Evolutionary conservation across 768 basidiomycete genomes (phyloP), one percentile per base, ranked within the genome.

Genomic region (Suillus subluteus): DNA sequence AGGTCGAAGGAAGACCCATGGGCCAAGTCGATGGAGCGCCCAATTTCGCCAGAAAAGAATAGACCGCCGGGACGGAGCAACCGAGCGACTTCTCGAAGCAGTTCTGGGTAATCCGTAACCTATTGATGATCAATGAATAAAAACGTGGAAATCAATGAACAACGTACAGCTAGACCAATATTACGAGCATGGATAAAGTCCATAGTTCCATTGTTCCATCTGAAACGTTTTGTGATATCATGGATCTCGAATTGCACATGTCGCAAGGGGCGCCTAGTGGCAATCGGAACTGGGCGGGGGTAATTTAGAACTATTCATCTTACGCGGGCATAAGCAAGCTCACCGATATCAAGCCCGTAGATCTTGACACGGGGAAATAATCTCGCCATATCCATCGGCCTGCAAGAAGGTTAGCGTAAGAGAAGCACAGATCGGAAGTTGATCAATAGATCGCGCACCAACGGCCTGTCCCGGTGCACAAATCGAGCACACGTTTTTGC

Each of bases 301-400:
- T 21, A n/a, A 64, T 62, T 62, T 63, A 70, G 70, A 58, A 67
- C 68, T 38, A 62, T 65, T 62, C 40, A 64, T 56, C 35, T 56
- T 7, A 68, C 63, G 68, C 54, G 52, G 62, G 55, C 63, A 52
- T 52, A 70, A 65, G 44, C 37, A 66, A 68, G 74, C 84, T 71
- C 75, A 93, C 92, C 92, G 70, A 92, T 89, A 78, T 95, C 93
- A 62, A 92, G 76, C 50, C 90, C 93, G 70, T 84, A 81, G 74
- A 94, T 91, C 70, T 79, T 78, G 67, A 86, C 89, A 71, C 85
- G 80, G 21, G 87, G 88, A 74, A 89, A 94, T 59, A 81, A 80
- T 56, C 73, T 76, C 64, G 89, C 90, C 88, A 94, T 90, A 69
- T 92, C 90, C 76, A 89, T 82, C 5, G 88, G 81, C 92, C 92